Evolutionary conservation across 2,329 filamentous ascomycete genomes (phyloP), one percentile per base, ranked within the genome.

Genomic region (Xylariaceae sp.): DNA sequence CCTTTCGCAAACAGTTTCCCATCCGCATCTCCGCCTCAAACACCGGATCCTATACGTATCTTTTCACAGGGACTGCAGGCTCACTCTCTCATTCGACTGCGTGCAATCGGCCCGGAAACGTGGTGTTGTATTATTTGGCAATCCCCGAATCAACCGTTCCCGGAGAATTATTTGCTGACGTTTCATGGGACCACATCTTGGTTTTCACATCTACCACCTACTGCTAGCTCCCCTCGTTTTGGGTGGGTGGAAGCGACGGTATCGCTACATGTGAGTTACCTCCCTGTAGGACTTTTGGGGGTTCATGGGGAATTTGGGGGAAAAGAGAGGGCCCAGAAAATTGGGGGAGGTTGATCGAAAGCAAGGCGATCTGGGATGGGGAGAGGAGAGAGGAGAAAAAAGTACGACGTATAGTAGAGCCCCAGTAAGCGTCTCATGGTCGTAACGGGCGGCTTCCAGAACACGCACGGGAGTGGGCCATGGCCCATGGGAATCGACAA

Each of bases 1-100:
- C 37, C 23, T 30, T 15, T 62, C 58, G 61, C 61, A 58, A 58
- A 60, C 45, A 58, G 2, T 56, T 60, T 56, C 61, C 60, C 23
- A 30, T 51, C 37, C 47, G 18, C 34, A 37, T 49, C 34, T 30
- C 37, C 44, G 15, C 30, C 17, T 10, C 18, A 15, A 39, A 49
- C 18, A 49, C 45, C 8, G 7, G 48, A 4, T 4, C 23, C 56
- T 53, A 51, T 45, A 30, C n/a, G 8, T 13, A 41, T 47, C 23
- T 49, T 51, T 41, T 13, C 23, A 30, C 23, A 30, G 23, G 44
- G 35, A 17, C 49, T 45, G 11, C 41, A 15, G 41, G 41, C 35
- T 51, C n/a, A 30, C 8, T 49, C 30, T 57, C 41, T 47, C 35
- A 50, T 47, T 18, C 23, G 11, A 13, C 18, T 55, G 45, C 48